Conservation (phyloP, 768 basidiomycete species). For the Suillus fuscotomentosus region DNA sequence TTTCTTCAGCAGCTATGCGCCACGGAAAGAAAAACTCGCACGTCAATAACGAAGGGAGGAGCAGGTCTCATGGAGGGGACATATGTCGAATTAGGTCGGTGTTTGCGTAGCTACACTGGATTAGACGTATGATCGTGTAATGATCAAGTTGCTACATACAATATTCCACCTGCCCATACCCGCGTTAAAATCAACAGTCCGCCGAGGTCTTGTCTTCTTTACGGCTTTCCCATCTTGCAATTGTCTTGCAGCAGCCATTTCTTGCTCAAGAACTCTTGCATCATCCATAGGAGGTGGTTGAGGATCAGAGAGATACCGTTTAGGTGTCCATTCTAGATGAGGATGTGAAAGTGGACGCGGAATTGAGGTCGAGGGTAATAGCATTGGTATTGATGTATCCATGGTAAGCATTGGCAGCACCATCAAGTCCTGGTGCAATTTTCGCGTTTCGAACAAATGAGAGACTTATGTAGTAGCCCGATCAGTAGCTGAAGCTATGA, state of each 20-base stretch:
- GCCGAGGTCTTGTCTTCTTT: slow-evolving; percentile 88
- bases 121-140: neutral
- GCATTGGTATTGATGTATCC: slow-evolving; percentile 43
- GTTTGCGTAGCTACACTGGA: slow-evolving; percentile 58
- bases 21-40: slow-evolving; percentile 38
- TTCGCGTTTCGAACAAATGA: neutral
- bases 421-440: neutral
- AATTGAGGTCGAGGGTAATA: slow-evolving; percentile 48
- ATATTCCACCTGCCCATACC: slow-evolving; percentile 82
- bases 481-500: neutral
- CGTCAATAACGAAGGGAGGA: slow-evolving; percentile 87
- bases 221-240: slow-evolving; percentile 76
- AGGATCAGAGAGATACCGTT: slow-evolving; percentile 59
- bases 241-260: slow-evolving; percentile 71
- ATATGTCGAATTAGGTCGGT: slow-evolving; percentile 77
- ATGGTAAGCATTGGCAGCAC: slow-evolving; percentile 8
- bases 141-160: slow-evolving; percentile 45
- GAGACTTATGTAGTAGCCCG: neutral
- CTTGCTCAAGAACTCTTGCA: slow-evolving; percentile 70
- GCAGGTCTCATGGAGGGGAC: slow-evolving; percentile 78
- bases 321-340: slow-evolving; percentile 75
- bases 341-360: slow-evolving; percentile 35
- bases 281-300: slow-evolving; percentile 82
- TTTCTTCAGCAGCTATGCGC: slow-evolving; percentile 23
- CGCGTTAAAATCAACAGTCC: slow-evolving; percentile 95